Conservation (phyloP, 2,329 filamentous ascomycete genomes). For the Verticillium albo-atrum region DNA sequence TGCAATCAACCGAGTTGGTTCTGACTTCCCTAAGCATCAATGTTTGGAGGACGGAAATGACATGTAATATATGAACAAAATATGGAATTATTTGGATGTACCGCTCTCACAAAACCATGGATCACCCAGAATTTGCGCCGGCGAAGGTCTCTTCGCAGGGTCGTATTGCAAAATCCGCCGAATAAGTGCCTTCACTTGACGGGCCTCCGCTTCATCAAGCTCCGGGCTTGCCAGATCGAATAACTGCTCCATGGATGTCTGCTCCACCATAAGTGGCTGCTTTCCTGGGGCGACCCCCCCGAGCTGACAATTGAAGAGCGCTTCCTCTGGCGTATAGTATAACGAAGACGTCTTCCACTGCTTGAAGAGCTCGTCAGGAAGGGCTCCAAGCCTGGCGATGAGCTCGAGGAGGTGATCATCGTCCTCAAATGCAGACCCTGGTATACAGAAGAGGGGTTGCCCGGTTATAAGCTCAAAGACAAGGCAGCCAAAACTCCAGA, state of each 20-base stretch:
- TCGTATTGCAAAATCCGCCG: conserved; percentile 25
- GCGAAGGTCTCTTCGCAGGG: conserved; percentile 19
- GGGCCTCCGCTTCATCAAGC: conserved; percentile 17
- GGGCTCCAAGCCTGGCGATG: conserved; percentile 13
- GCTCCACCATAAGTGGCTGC: conserved; percentile 17
- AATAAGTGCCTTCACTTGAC: conserved; percentile 19
- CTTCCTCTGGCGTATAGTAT: conserved; percentile 19
- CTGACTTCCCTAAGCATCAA: no score
- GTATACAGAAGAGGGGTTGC: conserved; percentile 20
- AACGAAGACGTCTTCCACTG: conserved; percentile 18
- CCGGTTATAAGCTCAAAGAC: conserved; percentile 24
- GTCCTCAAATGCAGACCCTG: conserved; percentile 11
- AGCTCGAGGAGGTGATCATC: conserved; percentile 17
- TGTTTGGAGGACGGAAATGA: no score
- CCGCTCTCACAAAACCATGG: conserved; percentile 19
- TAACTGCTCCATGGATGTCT: conserved; percentile 18
- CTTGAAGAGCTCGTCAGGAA: conserved; percentile 13
- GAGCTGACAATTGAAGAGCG: conserved; percentile 20
- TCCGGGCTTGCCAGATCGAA: conserved; percentile 19
- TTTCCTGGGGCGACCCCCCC: conserved; percentile 14
- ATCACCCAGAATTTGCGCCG: conserved; percentile 21
- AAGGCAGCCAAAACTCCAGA: conserved; percentile 27
- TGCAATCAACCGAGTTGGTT: no score
- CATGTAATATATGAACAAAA: no score
- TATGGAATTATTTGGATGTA: no score